Evolutionary conservation across 2,329 filamentous ascomycete genomes (phyloP).

Genomic region (Apiospora malaysiana): DNA sequence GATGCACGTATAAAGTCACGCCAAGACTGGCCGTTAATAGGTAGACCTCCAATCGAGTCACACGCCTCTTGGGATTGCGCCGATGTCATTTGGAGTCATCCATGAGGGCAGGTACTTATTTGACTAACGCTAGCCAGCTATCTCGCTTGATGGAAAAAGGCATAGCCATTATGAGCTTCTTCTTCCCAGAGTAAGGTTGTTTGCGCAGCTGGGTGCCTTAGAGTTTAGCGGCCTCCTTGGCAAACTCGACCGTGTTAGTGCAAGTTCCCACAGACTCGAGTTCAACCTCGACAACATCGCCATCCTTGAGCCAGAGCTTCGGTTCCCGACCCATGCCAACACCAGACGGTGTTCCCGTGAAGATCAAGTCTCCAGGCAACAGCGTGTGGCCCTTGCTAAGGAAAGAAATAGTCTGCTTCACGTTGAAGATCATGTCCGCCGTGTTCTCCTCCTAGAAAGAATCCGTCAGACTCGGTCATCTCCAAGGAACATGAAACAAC

Average conservation of each 20-base stretch:
- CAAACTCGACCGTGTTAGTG: slow-evolving; percentile 56
- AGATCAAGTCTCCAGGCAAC: slow-evolving; percentile 68
- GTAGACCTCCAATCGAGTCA: background rate
- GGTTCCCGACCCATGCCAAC: slow-evolving; percentile 74
- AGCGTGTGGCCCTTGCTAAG: slow-evolving; percentile 67
- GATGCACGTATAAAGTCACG: background rate
- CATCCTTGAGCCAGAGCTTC: slow-evolving; percentile 71
- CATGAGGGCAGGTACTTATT: background rate
- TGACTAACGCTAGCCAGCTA: too few species aligned
- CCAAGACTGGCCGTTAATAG: too few species aligned
- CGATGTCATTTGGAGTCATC: background rate
- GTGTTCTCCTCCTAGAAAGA: slow-evolving; percentile 55
- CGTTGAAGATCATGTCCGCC: slow-evolving; percentile 67
- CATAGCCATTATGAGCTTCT: background rate
- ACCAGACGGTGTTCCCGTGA: slow-evolving; percentile 72
- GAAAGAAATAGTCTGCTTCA: slow-evolving; percentile 64
- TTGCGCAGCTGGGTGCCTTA: slow-evolving; percentile 24
- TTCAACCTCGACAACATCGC: slow-evolving; percentile 72
- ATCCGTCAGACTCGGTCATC: background rate
- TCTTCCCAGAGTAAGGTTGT: background rate
- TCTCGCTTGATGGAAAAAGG: background rate
- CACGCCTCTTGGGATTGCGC: background rate
- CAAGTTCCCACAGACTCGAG: slow-evolving; percentile 70
- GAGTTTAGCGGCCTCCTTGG: slow-evolving; percentile 43
- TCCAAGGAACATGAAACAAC: background rate